These are phyloP conservation scores for Lagerstroemia speciosa DNA, from an alignment of 345 rosid species.

Conservation along the genomic window DNA sequence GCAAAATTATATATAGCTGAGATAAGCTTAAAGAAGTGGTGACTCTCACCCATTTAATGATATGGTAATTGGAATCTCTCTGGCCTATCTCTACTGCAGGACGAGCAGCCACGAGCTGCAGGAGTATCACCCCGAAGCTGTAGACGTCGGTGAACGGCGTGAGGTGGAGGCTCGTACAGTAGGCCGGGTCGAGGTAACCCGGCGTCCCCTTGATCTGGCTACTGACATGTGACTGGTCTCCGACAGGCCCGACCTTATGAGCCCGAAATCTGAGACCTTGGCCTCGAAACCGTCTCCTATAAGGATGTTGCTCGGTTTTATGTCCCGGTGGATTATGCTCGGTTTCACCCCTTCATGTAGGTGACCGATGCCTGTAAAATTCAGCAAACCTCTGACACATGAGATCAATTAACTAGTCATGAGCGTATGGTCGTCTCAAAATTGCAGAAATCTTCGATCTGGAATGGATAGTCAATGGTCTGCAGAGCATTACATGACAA, in stretches of 20 bases:
- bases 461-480: too few relatives aligned
- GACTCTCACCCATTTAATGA: conserved; percentile 48
- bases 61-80: conserved; percentile 27
- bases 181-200: conserved; percentile 61
- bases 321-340: conserved; percentile 52
- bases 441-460: too few relatives aligned
- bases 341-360: conserved; percentile 45
- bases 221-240: conserved; percentile 48
- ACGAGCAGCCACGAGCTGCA: conserved; percentile 47
- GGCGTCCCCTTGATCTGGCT: conserved; percentile 59
- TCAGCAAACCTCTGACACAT: neutral
- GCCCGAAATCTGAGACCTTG: conserved; percentile 57
- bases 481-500: too few relatives aligned
- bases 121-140: conserved; percentile 57
- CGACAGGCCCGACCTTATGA: conserved; percentile 44
- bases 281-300: conserved; percentile 45
- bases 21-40: too few relatives aligned
- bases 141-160: conserved; percentile 48
- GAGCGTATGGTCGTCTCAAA: neutral
- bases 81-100: conserved; percentile 29
- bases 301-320: conserved; percentile 56
- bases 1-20: too few relatives aligned
- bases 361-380: conserved; percentile 42
- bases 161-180: conserved; percentile 42
- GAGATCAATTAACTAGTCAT: neutral